A percentile compares a stretch with the other conserved stretches of the same genome.
phyloP scores from a whole-genome alignment of 2,329 filamentous ascomycete species.

The Aaosphaeria arxii region DNA sequence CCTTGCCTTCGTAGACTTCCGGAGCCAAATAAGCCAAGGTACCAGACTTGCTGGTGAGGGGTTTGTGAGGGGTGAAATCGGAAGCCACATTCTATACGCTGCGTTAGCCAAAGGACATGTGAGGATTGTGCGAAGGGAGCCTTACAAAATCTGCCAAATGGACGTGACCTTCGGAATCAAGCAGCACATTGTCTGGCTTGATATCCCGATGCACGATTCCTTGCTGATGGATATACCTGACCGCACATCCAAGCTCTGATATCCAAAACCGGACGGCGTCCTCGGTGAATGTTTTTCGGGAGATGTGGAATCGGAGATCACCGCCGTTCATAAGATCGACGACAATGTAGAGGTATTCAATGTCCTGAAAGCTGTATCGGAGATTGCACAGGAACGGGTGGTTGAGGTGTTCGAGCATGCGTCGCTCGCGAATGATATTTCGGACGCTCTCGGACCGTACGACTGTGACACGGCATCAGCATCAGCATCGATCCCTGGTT shows the following conservation, averaged over 20 bases:
- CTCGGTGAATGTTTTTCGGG: slow-evolving; percentile 95
- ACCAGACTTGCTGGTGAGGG: slow-evolving; percentile 91
- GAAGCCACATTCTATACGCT: slow-evolving; percentile 82
- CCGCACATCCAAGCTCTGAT: slow-evolving; percentile 84
- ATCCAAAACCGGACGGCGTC: slow-evolving; percentile 98
- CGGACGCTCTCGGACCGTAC: slow-evolving; percentile 96
- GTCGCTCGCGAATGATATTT: slow-evolving; percentile 94
- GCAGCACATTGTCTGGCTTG: slow-evolving; percentile 42
- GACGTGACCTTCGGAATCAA: slow-evolving; percentile 62
- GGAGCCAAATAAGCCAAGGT: slow-evolving; percentile 94
- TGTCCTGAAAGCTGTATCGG: slow-evolving; percentile 98
- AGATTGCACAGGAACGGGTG: slow-evolving; percentile 98
- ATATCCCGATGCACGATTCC: slow-evolving; percentile 43
- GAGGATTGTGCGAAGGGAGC: slow-evolving; percentile 15
- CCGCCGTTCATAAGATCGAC: slow-evolving; percentile 98
- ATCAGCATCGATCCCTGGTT: slow-evolving; percentile 5
- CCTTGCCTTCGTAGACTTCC: slow-evolving; percentile 87
- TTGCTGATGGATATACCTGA: slow-evolving; percentile 54
- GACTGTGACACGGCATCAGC: slow-evolving; percentile 56
- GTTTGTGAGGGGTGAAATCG: slow-evolving; percentile 78
- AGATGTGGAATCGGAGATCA: slow-evolving; percentile 95
- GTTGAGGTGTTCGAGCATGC: slow-evolving; percentile 97
- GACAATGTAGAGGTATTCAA: slow-evolving; percentile 98
- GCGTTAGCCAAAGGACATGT: slow-evolving; percentile 25
- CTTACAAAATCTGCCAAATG: slow-evolving; percentile 96